Evolutionary conservation across 352 stramenopile species (phyloP), one percentile per base, ranked within the genome.

Genomic region (Phytophthora chlamydospora): DNA sequence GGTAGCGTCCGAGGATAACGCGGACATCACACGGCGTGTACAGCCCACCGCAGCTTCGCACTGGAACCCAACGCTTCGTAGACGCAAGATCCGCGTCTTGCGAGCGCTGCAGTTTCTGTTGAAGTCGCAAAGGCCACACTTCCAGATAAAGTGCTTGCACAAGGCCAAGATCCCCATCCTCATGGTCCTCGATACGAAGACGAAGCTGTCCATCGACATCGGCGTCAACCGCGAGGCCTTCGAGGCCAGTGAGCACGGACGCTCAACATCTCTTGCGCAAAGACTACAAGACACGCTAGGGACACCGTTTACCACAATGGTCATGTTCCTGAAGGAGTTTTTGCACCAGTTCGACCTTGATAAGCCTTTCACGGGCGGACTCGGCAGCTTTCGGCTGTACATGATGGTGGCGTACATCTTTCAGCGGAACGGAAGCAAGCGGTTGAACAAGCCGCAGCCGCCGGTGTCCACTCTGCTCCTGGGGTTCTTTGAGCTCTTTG

Each of bases 131-230:
- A 80, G 77, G 8, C 79, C 80, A 7, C 62, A 79, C 24, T 80
- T 82, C 13, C 69, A 83, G 34, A 52, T 92, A 36, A 89, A 90
- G 46, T 89, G 76, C 27, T 52, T 92, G 38, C 70, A 71, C 43
- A 90, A 90, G 58, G 83, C 83, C 39, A 88, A 85, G 64, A 83
- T 88, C 54, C 83, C 83, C 14, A 92, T 92, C 60, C 68, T 92
- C 24, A 89, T 89, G 73, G 68, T 89, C 35, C 49, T 71, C 19
- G 80, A 92, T 41, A 66, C 66, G 3, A 64, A 83, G 33, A 87
- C 51, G 5, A 73, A 85, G 11, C 44, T 90, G 32, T 58, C 61
- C 24, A 80, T 92, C 33, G 83, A 92, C 50, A 68, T 92, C 14
- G 77, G 83, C 35, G 58, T 92, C 41, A 89, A 92, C 51, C 71